A percentile compares a stretch with the other conserved stretches of the same genome.
These are phyloP conservation scores for Barnettozyma hawaiiensis DNA, from an alignment of 1,139 yeast species.

Conservation along the genomic window DNA sequence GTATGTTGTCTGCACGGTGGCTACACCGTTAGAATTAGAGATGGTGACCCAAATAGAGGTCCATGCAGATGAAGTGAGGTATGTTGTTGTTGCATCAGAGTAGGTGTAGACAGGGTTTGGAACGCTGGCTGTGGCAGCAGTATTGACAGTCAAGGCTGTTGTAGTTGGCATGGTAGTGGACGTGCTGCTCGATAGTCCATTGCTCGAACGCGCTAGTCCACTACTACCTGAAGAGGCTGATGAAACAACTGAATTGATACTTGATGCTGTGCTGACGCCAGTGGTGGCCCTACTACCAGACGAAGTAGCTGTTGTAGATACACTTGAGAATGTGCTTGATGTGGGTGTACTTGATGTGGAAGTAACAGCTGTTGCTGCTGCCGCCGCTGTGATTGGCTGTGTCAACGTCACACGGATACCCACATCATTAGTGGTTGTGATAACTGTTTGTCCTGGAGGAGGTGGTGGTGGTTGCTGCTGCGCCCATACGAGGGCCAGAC, in stretches of 20 bases:
- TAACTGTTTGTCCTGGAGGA: conserved; percentile 25
- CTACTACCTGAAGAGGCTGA: conserved; percentile 14
- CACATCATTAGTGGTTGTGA: conserved; percentile 26
- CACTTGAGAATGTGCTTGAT: conserved; percentile 15
- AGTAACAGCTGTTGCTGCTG: conserved; percentile 16
- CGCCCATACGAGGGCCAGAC: conserved; percentile 8
- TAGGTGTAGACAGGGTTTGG: conserved; percentile 26
- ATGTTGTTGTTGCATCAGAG: conserved; percentile 25
- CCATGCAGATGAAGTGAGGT: conserved; percentile 26
- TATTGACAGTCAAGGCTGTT: conserved; percentile 17
- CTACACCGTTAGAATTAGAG: conserved; percentile 38
- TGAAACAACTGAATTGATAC: background rate
- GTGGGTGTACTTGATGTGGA: conserved; percentile 17
- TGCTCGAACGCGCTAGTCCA: conserved; percentile 17
- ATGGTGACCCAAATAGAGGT: conserved; percentile 48
- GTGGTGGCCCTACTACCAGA: conserved; percentile 8
- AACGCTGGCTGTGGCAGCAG: conserved; percentile 13
- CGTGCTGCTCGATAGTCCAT: conserved; percentile 6
- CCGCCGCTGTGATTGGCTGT: conserved; percentile 22
- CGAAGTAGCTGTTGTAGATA: conserved; percentile 10
- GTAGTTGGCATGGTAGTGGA: conserved; percentile 14
- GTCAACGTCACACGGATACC: conserved; percentile 26
- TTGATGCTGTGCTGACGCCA: background rate
- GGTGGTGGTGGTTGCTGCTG: no score
- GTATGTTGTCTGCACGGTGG: conserved; percentile 43